phyloP scores from a whole-genome alignment of 1,284 basidiomycete genomes.

The Fomes fomentarius region DNA sequence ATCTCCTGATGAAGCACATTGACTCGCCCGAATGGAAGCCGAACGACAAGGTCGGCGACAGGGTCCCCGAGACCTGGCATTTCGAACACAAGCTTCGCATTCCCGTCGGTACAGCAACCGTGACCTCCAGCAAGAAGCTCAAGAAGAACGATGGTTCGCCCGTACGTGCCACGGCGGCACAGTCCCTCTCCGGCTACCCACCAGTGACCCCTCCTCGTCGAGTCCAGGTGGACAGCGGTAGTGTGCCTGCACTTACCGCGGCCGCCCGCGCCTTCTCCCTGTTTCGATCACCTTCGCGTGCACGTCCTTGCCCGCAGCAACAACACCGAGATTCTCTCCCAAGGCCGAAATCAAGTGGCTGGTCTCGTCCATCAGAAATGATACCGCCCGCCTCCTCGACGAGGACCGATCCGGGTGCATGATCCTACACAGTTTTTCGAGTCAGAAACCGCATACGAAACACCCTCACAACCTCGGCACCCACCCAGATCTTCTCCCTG shows the following conservation, averaged over 20 bases:
- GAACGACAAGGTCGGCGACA: too few relatives aligned
- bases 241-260: too few relatives aligned
- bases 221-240: not conserved
- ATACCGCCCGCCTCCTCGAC: slow-evolving; percentile 90
- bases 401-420: slow-evolving; percentile 86
- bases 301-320: slow-evolving; percentile 74
- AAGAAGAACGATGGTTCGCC: too few relatives aligned
- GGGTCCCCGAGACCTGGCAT: too few relatives aligned
- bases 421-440: slow-evolving; percentile 72
- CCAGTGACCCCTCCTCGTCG: too few relatives aligned
- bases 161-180: too few relatives aligned
- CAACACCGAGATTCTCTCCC: slow-evolving; percentile 88
- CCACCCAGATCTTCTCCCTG: slow-evolving; percentile 51
- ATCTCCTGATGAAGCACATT: too few relatives aligned
- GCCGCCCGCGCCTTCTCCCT: slow-evolving; percentile 61
- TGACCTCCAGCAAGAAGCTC: too few relatives aligned
- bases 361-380: slow-evolving; percentile 83
- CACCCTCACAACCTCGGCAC: slow-evolving; percentile 38
- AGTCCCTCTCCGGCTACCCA: too few relatives aligned
- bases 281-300: slow-evolving; percentile 77
- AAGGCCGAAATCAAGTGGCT: slow-evolving; percentile 83
- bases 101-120: too few relatives aligned
- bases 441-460: not conserved
- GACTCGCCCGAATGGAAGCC: too few relatives aligned
- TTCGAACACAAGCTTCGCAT: too few relatives aligned